phyloP scores from a whole-genome alignment of 257 asterid species.

The Apocynum venetum region DNA sequence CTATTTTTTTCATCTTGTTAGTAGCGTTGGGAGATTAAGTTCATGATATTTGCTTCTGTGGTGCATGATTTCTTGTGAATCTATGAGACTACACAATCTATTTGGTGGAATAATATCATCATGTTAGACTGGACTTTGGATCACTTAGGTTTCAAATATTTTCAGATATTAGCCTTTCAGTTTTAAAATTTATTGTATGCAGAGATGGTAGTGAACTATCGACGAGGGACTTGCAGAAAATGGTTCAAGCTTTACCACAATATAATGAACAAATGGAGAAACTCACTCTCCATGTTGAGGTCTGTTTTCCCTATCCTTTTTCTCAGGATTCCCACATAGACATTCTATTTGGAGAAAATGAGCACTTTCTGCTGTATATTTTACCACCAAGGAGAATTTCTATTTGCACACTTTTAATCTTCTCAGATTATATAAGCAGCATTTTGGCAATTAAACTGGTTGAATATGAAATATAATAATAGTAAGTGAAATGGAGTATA shows the following conservation, averaged over 20 bases:
- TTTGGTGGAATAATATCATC: not conserved
- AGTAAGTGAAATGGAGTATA: not conserved
- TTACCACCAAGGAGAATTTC: not conserved
- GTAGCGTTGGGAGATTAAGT: not conserved
- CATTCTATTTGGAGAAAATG: not conserved
- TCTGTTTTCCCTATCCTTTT: conserved; percentile 30
- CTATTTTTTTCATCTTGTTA: not conserved
- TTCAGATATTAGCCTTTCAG: not conserved
- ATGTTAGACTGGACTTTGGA: not conserved
- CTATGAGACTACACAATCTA: not conserved
- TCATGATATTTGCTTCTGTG: not conserved
- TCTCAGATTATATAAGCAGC: not conserved
- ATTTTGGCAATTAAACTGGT: not conserved
- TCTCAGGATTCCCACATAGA: not conserved
- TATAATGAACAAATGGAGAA: conserved; percentile 92
- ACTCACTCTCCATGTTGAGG: conserved; percentile 92
- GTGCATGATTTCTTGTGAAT: not conserved
- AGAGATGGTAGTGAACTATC: conserved; percentile 92
- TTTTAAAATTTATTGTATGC: conserved; percentile 22
- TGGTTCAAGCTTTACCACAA: conserved; percentile 97
- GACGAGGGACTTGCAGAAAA: conserved; percentile 89
- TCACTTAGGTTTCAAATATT: not conserved
- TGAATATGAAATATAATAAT: not conserved
- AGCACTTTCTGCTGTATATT: not conserved
- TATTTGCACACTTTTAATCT: not conserved